Evolutionary conservation across 2,329 filamentous ascomycete species (phyloP), one percentile per base, ranked within the genome.

Genomic region (Ceratocystis diversiconidia): DNA sequence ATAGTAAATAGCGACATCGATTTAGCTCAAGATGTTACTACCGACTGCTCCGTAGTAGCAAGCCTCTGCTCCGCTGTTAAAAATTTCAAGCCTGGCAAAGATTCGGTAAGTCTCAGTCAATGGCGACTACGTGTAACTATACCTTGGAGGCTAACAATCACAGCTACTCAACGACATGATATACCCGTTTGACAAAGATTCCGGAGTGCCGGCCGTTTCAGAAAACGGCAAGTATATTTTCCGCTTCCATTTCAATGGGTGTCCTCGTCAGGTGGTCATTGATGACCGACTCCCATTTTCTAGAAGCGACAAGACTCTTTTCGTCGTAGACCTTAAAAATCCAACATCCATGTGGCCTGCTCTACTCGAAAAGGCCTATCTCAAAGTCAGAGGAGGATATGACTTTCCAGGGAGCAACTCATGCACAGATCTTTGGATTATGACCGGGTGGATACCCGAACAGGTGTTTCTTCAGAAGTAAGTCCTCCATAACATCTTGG

Each of bases 391-490:
- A 65, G 94, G 94, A 32, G 94, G 94, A 43, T 99, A 99, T 73
- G 92, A 99, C 72, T 99, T 99, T 70, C 92, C 94, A 0, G 94
- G 94, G 6, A 97, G 94, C 72, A 97, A 97, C 73, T 97, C 92
- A 0, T 92, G 90, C 10, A 97, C 92, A 1, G 94, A 99, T 74
- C 77, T 99, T 3, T 95, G 90, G 84, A 87, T 95, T 1, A 76
- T 99, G 65, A 95, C 89, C 0, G 92, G 94, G 36, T 99, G 94
- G 94, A 91, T 99, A 62, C 94, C 94, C 0, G 92, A 99, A 75
- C 94, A 99, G 73, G 78, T 97, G 1, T 96, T 96, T 71, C 78
- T 97, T 1, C 91, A 96, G 72, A 86, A 81, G 83, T 84, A 75
- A 69, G 74, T 69, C 1, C 36, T 30, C 44, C 7, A 5, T 28